phyloP scores from a whole-genome alignment of 208 protist genomes.

The Trypanosoma scelopori region DNA sequence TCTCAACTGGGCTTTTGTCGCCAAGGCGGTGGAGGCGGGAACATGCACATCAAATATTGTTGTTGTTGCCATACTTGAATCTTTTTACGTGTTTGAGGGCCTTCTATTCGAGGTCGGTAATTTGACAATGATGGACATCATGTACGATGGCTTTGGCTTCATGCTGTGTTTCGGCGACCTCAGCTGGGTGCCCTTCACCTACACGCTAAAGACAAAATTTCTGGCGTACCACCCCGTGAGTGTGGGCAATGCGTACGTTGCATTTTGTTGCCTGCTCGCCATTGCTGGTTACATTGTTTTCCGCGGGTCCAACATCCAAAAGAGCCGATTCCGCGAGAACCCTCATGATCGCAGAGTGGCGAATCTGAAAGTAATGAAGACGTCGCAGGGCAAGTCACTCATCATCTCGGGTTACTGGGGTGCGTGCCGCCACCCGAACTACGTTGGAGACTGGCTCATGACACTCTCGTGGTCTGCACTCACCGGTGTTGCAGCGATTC shows the following conservation, averaged over 20 bases:
- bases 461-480: constrained; percentile 66
- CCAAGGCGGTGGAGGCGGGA: constrained; percentile 65
- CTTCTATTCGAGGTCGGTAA: constrained; percentile 91
- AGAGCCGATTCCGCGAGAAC: constrained; percentile 82
- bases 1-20: constrained; percentile 90
- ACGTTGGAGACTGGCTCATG: constrained; percentile 95
- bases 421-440: constrained; percentile 96
- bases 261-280: constrained; percentile 41
- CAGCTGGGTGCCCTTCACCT: constrained; percentile 95
- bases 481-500: constrained; percentile 48
- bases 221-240: constrained; percentile 61
- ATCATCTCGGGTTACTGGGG: constrained; percentile 96
- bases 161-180: constrained; percentile 96
- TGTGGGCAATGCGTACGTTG: constrained; percentile 43
- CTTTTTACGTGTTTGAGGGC: constrained; percentile 93
- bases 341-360: constrained; percentile 57
- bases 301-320: constrained; percentile 83
- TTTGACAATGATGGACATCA: constrained; percentile 97
- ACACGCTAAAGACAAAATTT: constrained; percentile 94
- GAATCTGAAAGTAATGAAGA: constrained; percentile 82
- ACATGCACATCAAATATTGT: constrained; percentile 81
- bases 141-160: constrained; percentile 95
- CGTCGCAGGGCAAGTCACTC: constrained; percentile 80
- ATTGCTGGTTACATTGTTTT: constrained; percentile 80
- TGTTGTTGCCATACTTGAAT: constrained; percentile 85